A percentile compares a stretch with the other conserved stretches of the same genome.
phyloP scores from a whole-genome alignment of 139 green algal species.

The Chlorella sp. region DNA sequence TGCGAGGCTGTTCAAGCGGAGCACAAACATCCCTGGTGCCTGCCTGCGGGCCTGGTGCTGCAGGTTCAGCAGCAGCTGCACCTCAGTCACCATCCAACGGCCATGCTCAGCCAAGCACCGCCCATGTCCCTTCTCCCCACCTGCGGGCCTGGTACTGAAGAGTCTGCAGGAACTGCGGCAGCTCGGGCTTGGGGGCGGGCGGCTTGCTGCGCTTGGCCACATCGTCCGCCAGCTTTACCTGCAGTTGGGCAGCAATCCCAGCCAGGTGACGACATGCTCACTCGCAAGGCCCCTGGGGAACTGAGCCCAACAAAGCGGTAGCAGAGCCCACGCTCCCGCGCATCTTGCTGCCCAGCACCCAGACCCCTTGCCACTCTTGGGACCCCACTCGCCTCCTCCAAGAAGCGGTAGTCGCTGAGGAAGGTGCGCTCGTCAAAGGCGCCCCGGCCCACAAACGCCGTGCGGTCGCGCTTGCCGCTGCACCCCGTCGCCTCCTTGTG shows the following conservation, averaged over 20 bases:
- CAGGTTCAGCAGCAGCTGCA: not conserved
- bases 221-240: constrained; percentile 38
- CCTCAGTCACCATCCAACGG: no score
- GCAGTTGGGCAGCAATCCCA: no score
- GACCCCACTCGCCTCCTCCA: constrained; percentile 46
- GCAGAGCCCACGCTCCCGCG: no score
- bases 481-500: constrained; percentile 52
- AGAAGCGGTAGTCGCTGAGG: constrained; percentile 49
- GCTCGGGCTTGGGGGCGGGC: constrained; percentile 36
- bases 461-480: constrained; percentile 56
- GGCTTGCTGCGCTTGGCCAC: constrained; percentile 48
- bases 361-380: no score
- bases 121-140: not conserved
- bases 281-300: no score
- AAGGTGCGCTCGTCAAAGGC: constrained; percentile 39
- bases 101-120: no score
- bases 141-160: constrained; percentile 48
- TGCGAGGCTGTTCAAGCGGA: no score
- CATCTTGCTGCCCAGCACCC: no score
- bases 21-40: no score
- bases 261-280: no score
- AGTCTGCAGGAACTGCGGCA: constrained; percentile 47
- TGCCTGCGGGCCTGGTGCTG: not conserved
- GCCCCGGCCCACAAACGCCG: constrained; percentile 48
- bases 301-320: no score